Conservation (phyloP, 2,329 filamentous ascomycete species). For the Dissoconium aciculare region DNA sequence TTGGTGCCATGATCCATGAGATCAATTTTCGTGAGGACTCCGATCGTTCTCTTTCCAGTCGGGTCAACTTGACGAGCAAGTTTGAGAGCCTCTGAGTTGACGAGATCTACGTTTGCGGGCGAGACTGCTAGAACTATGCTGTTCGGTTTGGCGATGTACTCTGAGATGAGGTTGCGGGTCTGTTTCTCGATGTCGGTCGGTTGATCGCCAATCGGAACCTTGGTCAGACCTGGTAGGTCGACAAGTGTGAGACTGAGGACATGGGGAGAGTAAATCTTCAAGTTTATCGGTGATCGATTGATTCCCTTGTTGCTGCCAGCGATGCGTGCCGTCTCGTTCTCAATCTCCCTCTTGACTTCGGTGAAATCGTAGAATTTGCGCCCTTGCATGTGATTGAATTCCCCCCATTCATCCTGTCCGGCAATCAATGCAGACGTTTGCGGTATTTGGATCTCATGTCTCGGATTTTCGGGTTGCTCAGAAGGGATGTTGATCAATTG, state of each 20-base stretch:
- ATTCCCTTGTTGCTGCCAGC: constrained; percentile 96
- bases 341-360: constrained; percentile 90
- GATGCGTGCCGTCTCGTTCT: constrained; percentile 89
- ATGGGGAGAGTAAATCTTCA: constrained; percentile 95
- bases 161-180: constrained; percentile 85
- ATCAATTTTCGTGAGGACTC: constrained; percentile 91
- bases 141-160: constrained; percentile 98
- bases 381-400: constrained; percentile 90
- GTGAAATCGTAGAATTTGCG: constrained; percentile 80
- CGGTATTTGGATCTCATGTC: constrained; percentile 51
- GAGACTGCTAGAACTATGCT: constrained; percentile 95
- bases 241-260: constrained; percentile 93
- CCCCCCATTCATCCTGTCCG: constrained; percentile 64
- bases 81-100: constrained; percentile 95
- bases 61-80: constrained; percentile 93
- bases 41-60: constrained; percentile 84
- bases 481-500: constrained; percentile 93
- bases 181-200: constrained; percentile 97
- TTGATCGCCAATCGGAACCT: constrained; percentile 94
- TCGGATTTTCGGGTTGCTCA: constrained; percentile 52
- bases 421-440: constrained; percentile 64
- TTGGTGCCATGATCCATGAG: constrained; percentile 99
- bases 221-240: constrained; percentile 88
- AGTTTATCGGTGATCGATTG: constrained; percentile 90
- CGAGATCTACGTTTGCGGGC: constrained; percentile 92